Percentiles rank a stretch among this genome's conserved stretches.
Evolutionary conservation across 140 eudicot species (phyloP).

Genomic region (Stevia rebaudiana): DNA sequence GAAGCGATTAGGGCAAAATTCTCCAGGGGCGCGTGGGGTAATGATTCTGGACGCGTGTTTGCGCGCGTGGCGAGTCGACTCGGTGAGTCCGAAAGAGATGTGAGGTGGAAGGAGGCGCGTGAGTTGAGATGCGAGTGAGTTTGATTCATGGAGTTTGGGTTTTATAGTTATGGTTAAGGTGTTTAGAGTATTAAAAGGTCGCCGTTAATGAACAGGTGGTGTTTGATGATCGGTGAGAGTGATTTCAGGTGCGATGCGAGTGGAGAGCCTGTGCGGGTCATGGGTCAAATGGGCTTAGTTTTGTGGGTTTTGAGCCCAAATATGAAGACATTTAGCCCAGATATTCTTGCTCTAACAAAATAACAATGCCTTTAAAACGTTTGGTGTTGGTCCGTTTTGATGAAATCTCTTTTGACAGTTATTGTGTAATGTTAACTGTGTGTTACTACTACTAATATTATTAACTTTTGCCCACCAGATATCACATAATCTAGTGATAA

Average conservation of each 20-base stretch:
- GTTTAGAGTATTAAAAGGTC: slow-evolving; percentile 23
- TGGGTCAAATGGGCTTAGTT: slow-evolving; percentile 14
- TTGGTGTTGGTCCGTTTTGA: too few species aligned
- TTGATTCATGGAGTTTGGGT: slow-evolving; percentile 16
- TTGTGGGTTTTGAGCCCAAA: not conserved
- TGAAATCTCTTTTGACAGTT: too few species aligned
- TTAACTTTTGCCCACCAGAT: too few species aligned
- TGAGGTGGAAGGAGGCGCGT: slow-evolving; percentile 13
- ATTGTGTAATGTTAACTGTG: too few species aligned
- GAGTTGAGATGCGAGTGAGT: slow-evolving; percentile 19
- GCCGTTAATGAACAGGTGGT: slow-evolving; percentile 21
- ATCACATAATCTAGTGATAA: too few species aligned
- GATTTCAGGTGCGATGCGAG: slow-evolving; percentile 21
- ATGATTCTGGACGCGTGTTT: not conserved
- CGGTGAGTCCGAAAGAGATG: slow-evolving; percentile 6
- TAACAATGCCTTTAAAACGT: too few species aligned
- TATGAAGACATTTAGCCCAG: too few species aligned
- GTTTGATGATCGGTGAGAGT: slow-evolving; percentile 23
- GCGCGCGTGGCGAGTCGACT: slow-evolving; percentile 22
- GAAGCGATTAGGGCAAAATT: slow-evolving; percentile 53
- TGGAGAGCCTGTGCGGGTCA: slow-evolving; percentile 7
- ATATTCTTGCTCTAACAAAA: too few species aligned
- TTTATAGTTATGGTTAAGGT: slow-evolving; percentile 21
- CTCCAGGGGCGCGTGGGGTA: slow-evolving; percentile 38
- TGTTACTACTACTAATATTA: too few species aligned